Evolutionary conservation across 768 basidiomycete genomes (phyloP).

Genomic region (Tricholoma saponaceum): DNA sequence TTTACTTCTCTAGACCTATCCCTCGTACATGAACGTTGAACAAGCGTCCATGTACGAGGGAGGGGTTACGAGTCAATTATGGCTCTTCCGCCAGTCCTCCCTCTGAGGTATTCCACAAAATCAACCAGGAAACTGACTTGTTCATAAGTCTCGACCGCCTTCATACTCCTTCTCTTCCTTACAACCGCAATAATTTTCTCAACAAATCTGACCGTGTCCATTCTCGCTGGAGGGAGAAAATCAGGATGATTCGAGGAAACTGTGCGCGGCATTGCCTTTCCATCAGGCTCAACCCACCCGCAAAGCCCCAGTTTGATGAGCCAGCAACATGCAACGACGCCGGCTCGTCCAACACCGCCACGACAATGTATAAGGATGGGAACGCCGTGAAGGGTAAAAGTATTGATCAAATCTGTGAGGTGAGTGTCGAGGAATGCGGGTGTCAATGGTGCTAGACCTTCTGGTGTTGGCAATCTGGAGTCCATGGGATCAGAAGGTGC

Average conservation of each 20-base stretch:
- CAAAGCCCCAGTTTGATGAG: constrained; percentile 88
- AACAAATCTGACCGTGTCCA: constrained; percentile 60
- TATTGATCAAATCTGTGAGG: constrained; percentile 58
- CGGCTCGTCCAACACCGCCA: constrained; percentile 92
- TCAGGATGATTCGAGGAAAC: neutral
- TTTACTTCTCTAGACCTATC: too few relatives aligned
- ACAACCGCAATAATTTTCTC: constrained; percentile 72
- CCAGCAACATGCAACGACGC: constrained; percentile 91
- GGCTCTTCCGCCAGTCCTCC: neutral
- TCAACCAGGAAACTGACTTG: constrained; percentile 84
- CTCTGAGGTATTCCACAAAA: constrained; percentile 60
- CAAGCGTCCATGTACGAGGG: too few relatives aligned
- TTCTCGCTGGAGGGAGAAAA: constrained; percentile 9
- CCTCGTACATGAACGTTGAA: too few relatives aligned
- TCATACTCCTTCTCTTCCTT: constrained; percentile 72
- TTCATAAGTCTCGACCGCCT: constrained; percentile 92
- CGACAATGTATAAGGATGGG: constrained; percentile 86
- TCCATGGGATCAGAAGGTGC: constrained; percentile 2
- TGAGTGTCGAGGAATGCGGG: constrained; percentile 57
- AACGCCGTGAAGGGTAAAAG: constrained; percentile 70
- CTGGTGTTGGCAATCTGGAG: constrained; percentile 79
- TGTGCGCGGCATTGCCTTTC: neutral
- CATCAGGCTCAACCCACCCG: constrained; percentile 47
- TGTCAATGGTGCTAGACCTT: constrained; percentile 77
- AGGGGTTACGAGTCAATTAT: neutral